Evolutionary conservation across 495 filamentous ascomycete species (phyloP).

Genomic region (Aspergillus coremiiformis): DNA sequence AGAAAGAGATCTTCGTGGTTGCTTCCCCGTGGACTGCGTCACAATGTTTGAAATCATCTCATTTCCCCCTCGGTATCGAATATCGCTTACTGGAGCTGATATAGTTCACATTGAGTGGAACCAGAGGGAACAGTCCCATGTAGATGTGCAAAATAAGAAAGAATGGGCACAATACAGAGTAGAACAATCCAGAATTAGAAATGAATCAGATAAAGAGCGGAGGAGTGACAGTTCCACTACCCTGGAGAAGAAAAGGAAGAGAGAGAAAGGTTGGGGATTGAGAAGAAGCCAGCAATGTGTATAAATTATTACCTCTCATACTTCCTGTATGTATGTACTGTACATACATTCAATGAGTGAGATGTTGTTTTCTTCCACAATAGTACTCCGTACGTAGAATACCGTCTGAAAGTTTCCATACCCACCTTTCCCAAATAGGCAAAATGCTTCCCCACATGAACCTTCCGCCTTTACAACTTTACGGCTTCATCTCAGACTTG

Average conservation of each 20-base stretch:
- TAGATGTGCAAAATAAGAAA: background rate
- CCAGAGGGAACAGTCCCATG: background rate
- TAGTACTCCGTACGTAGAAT: too few relatives aligned
- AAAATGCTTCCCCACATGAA: constrained; percentile 22
- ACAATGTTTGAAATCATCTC: too few relatives aligned
- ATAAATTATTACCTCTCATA: too few relatives aligned
- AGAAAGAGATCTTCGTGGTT: background rate
- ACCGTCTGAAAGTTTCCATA: too few relatives aligned
- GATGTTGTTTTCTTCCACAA: too few relatives aligned
- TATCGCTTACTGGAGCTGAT: too few relatives aligned
- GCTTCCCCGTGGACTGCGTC: background rate
- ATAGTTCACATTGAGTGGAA: background rate
- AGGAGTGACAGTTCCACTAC: background rate
- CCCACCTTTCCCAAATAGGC: constrained; percentile 18
- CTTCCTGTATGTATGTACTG: too few relatives aligned
- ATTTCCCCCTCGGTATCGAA: too few relatives aligned
- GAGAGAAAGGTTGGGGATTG: background rate
- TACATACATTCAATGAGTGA: too few relatives aligned
- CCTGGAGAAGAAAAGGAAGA: background rate
- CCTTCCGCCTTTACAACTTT: constrained; percentile 16
- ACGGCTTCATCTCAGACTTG: background rate
- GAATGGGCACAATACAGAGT: background rate
- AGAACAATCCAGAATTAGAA: background rate
- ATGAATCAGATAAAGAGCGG: background rate
- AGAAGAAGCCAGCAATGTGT: background rate